These are phyloP conservation scores for Naegleria lovaniensis DNA, from an alignment of 208 protist genomes.

Conservation along the genomic window DNA sequence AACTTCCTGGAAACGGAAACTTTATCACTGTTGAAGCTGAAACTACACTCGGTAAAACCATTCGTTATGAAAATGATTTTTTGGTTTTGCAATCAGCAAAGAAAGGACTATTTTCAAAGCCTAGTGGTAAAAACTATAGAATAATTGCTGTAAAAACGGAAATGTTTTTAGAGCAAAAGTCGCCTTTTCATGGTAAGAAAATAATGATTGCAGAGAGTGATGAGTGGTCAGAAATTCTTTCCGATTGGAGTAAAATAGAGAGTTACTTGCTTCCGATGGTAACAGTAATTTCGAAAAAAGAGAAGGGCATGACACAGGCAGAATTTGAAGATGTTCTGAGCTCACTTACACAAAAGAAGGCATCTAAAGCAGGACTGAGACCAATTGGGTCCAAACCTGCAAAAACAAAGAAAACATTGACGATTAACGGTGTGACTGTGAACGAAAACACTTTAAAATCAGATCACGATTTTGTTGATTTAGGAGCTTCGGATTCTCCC, in stretches of 20 bases:
- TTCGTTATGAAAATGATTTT: conserved; percentile 8
- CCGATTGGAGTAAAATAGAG: neutral
- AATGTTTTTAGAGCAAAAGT: neutral
- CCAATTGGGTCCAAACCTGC: neutral
- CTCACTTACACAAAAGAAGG: neutral
- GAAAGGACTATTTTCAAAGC: neutral
- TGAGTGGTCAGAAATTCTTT: neutral
- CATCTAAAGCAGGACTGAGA: neutral
- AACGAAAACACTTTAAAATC: neutral
- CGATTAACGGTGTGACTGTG: neutral
- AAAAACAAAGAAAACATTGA: neutral
- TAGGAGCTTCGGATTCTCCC: neutral
- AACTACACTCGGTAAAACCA: neutral
- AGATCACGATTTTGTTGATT: neutral
- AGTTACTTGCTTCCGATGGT: neutral
- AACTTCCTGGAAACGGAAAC: neutral
- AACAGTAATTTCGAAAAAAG: neutral
- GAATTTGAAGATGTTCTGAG: neutral
- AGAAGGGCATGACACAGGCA: neutral
- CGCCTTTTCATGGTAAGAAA: neutral
- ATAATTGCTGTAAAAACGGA: neutral
- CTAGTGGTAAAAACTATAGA: neutral
- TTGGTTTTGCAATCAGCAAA: neutral
- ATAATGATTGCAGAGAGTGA: neutral
- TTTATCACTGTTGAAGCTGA: neutral